Conservation (phyloP, 306 rosid species). For the Canavalia gladiata region DNA sequence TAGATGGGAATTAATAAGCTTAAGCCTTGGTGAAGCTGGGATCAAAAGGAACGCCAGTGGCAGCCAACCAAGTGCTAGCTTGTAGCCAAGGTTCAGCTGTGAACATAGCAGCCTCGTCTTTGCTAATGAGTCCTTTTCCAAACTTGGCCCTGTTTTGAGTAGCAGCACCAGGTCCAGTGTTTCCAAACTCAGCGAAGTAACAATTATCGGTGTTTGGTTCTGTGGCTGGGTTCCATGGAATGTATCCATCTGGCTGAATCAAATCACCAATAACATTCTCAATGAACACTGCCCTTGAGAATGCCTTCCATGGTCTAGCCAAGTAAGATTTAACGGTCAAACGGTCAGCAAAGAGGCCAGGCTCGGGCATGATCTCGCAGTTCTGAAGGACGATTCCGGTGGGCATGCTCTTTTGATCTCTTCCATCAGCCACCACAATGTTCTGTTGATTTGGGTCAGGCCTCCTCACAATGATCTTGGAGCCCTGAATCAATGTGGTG, state of each 20-base stretch:
- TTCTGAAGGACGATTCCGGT: slow-evolving; percentile 65
- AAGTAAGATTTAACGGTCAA: slow-evolving; percentile 54
- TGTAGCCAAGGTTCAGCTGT: slow-evolving; percentile 53
- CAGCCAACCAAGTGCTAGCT: slow-evolving; percentile 51
- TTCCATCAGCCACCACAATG: slow-evolving; percentile 67
- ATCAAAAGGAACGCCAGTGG: slow-evolving; percentile 32
- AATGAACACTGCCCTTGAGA: slow-evolving; percentile 63
- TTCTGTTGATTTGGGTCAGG: slow-evolving; percentile 48
- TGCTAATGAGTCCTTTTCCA: slow-evolving; percentile 48
- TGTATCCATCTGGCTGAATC: slow-evolving; percentile 50
- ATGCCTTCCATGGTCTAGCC: slow-evolving; percentile 77
- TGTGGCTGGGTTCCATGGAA: slow-evolving; percentile 49
- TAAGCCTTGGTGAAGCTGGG: slow-evolving; percentile 20
- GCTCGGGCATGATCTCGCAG: slow-evolving; percentile 63
- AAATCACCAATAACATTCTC: slow-evolving; percentile 61
- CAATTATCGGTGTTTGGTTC: slow-evolving; percentile 44
- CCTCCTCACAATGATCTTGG: slow-evolving; percentile 58
- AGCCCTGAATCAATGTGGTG: slow-evolving; percentile 61
- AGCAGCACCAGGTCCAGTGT: slow-evolving; percentile 67
- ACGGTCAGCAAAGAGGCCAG: slow-evolving; percentile 40
- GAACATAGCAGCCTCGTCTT: slow-evolving; percentile 51
- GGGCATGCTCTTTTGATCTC: not conserved
- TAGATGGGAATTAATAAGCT: not conserved
- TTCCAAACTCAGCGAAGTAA: slow-evolving; percentile 65
- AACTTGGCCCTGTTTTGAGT: slow-evolving; percentile 54